These are phyloP conservation scores for Podosphaera fusca DNA, from an alignment of 2,329 filamentous ascomycete genomes.

Conservation along the genomic window DNA sequence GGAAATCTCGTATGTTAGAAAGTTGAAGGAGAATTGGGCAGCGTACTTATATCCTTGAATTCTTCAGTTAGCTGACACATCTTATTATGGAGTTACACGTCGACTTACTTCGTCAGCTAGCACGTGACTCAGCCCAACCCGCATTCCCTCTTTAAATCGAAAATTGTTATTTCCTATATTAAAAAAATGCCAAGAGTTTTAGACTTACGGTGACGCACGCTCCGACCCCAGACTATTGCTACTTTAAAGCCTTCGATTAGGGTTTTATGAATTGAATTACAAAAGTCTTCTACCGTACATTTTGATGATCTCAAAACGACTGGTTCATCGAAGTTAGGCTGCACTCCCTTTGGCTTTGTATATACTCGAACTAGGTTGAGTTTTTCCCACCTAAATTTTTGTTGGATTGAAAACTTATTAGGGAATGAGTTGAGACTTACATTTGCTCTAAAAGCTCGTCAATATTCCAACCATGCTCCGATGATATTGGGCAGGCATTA, in stretches of 20 bases:
- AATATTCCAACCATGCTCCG: conserved; percentile 93
- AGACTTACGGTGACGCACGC: conserved; percentile 61
- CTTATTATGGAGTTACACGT: neutral
- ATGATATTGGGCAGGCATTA: conserved; percentile 90
- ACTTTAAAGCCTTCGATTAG: conserved; percentile 91
- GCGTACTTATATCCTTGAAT: neutral
- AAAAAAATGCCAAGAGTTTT: neutral
- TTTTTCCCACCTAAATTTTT: conserved; percentile 53
- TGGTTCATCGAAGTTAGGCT: conserved; percentile 77
- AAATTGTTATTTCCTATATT: neutral
- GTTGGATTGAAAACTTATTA: conserved; percentile 5
- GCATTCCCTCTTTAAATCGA: conserved; percentile 42
- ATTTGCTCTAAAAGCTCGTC: conserved; percentile 93
- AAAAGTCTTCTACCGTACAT: conserved; percentile 93
- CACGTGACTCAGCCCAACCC: conserved; percentile 77
- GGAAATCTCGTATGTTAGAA: no score
- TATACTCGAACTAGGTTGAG: conserved; percentile 79
- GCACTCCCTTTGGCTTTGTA: conserved; percentile 90
- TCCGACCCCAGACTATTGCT: conserved; percentile 91
- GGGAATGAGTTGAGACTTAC: conserved; percentile 21
- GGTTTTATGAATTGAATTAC: conserved; percentile 87
- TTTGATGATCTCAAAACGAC: conserved; percentile 67
- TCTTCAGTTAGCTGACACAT: neutral
- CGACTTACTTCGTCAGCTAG: conserved; percentile 55
- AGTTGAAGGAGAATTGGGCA: neutral